Evolutionary conservation across 495 filamentous ascomycete genomes (phyloP), one percentile per base, ranked within the genome.

Genomic region (Usnea hakonensis): DNA sequence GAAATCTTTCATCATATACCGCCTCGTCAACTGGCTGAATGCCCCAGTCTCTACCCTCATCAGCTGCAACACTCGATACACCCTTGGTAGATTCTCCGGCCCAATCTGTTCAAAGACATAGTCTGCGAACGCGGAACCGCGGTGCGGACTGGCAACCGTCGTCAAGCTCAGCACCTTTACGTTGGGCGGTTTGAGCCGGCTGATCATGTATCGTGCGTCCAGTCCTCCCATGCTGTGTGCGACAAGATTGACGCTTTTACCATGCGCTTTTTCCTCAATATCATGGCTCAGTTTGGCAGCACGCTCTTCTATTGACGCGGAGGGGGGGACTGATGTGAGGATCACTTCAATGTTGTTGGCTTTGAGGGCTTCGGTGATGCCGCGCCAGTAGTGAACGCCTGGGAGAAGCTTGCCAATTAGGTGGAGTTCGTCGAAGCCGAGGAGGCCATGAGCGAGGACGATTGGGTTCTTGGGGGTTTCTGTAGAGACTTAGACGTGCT

Each of bases 131-230:
- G 89, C 78, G 40, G 89, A 88, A 21, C 87, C 91, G 69, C 88
- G 83, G 73, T 98, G 94, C 5, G 94, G 94, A 35, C 88, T 89
- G 19, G 90, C 90, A 55, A 97, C 83, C 1, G 94, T 96, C 8
- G 93, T 94, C 53, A 97, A 78, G 6, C 90, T 94, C 41, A 84
- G 73, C 10, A 91, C 85, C 63, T 86, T 83, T 53, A 94, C 87
- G 37, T 86, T 80, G 6, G 79, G 76, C 8, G 89, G 91, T 57
- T 81, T 81, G 17, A 96, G 77, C 48, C 78, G 80, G 57, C 88
- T 91, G 65, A 97, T 89, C 90, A 97, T 95, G 72, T 95, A 95
- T 69, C 93, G 82, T 16, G 90, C 85, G 74, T 96, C 94, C 48
- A 97, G 81, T 5, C 94, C 94, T 36, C 93, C 87, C 87, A 90